Base-by-base conservation (phyloP, 768 basidiomycete species). In the Hygrocybe punicea region DNA sequence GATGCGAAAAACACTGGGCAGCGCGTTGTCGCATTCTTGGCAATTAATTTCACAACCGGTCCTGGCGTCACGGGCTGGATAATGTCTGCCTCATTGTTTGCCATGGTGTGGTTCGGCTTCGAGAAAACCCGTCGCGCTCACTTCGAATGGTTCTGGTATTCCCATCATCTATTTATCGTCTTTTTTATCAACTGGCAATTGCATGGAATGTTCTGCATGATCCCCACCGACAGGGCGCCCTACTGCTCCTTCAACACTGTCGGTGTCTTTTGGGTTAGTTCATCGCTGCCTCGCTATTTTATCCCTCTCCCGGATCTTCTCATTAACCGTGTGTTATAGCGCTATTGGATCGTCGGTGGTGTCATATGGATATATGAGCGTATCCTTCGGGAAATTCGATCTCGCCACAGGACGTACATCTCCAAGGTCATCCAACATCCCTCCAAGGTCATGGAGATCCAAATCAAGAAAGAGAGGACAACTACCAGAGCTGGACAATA, bases 141-240 rank as follows among this genome's bases (percentile, higher is more conserved):
- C 63, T 98, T 94, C 63, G 93, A 98, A 75, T 75, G 80, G 66
- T 95, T 95, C 77, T 93, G 90, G 88, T 93, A 92, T 71, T 81
- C 84, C 8, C 86, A 91, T 68, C 89, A 97, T 69, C 78, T 97
- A 59, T 96, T 94, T 77, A 83, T 96, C 65, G 68, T 91, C 57
- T 96, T 96, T 83, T 97, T 98, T 79, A 81, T 93, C 69, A 77
- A 79, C 67, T 97, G 95, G 95, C 95, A 98, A 70, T 77, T 96
- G 29, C 94, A 95, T 67, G 93, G 93, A 53, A 89, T 95, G 89
- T 95, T 92, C 83, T 94, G 93, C 75, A 93, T 94, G 91, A 92
- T 95, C 75, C 76, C 90, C 72, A 93, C 94, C 23, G 93, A 97
- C 72, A 79, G 89, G 54, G 81, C 89, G 1, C 93, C 93, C 0